A percentile compares a stretch with the other conserved stretches of the same genome.
Evolutionary conservation across 2,329 filamentous ascomycete genomes (phyloP).

Genomic region (Botryotinia calthae): DNA sequence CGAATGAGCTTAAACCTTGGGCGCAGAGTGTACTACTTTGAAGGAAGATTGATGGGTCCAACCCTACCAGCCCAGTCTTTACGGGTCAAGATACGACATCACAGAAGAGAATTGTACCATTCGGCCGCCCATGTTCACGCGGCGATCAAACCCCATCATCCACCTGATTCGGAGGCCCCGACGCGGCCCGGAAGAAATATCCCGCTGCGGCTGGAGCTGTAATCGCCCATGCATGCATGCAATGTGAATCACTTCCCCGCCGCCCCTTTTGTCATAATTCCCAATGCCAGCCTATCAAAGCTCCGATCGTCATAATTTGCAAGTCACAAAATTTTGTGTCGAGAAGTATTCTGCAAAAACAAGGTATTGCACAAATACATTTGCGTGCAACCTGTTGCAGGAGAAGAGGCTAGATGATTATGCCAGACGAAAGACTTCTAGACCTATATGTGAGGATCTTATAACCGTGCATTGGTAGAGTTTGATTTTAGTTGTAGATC

Average conservation of each 20-base stretch:
- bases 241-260: conserved; percentile 1
- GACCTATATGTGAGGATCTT: background rate
- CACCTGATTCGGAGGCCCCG: background rate
- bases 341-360: background rate
- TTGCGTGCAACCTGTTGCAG: background rate
- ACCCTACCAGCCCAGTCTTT: background rate
- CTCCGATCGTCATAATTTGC: background rate
- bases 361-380: background rate
- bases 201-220: background rate
- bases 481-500: background rate
- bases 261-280: background rate
- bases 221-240: background rate
- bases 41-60: background rate
- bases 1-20: background rate
- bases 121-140: background rate
- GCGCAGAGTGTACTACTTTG: background rate
- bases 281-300: background rate
- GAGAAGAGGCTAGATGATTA: background rate
- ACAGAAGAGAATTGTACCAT: background rate
- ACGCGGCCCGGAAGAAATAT: background rate
- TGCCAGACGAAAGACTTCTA: background rate
- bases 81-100: background rate
- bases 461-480: background rate
- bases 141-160: background rate
- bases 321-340: background rate